Percentiles rank a stretch among this genome's conserved stretches.
These are phyloP conservation scores for Penicillium sp. DNA, from an alignment of 2,329 filamentous ascomycete genomes.

Conservation along the genomic window DNA sequence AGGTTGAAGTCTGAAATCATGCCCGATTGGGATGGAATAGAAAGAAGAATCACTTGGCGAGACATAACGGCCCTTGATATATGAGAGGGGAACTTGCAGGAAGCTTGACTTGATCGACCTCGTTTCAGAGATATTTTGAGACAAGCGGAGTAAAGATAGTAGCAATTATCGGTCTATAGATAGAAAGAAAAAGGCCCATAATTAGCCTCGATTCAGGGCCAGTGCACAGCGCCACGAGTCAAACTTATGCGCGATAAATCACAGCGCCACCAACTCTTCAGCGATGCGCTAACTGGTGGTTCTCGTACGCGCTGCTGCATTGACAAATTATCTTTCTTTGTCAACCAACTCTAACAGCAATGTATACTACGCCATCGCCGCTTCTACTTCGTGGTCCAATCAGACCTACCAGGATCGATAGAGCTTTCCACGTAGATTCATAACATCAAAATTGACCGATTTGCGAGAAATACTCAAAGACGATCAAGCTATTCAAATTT, in stretches of 20 bases:
- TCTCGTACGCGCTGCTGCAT: not conserved
- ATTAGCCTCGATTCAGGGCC: constrained; percentile 15
- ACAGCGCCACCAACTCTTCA: not conserved
- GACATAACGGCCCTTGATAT: constrained; percentile 10
- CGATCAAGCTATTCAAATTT: no score
- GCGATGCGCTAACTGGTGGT: not conserved
- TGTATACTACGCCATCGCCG: no score
- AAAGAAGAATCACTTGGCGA: not conserved
- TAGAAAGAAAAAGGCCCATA: constrained; percentile 18
- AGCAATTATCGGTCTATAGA: constrained; percentile 19
- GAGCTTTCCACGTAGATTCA: no score
- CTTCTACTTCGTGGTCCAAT: no score
- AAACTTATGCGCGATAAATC: not conserved
- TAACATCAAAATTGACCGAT: no score
- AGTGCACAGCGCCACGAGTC: constrained; percentile 5
- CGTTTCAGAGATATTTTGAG: constrained; percentile 21
- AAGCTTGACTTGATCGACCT: constrained; percentile 17
- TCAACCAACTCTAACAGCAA: no score
- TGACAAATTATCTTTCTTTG: no score
- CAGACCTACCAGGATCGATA: no score
- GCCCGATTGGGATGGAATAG: no score
- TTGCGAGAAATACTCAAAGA: no score
- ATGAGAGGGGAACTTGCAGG: constrained; percentile 7
- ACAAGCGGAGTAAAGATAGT: constrained; percentile 16
- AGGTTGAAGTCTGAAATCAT: no score